Conservation (phyloP, 257 asterid species). For the Nicotiana attenuata region DNA sequence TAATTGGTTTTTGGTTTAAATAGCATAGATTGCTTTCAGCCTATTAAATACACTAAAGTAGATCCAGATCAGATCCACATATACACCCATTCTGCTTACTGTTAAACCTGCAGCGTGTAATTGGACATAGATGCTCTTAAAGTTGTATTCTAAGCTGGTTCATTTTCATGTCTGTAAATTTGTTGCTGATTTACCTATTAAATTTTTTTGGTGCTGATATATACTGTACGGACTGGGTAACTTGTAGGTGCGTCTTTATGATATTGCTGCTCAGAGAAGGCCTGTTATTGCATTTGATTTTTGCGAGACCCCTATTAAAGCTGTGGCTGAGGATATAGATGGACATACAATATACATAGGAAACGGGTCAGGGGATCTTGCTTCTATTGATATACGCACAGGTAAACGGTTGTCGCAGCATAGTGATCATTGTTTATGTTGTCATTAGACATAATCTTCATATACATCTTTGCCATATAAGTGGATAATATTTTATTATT, state of each 20-base stretch:
- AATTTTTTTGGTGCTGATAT: not conserved
- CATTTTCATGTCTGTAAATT: not conserved
- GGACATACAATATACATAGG: slow-evolving; percentile 74
- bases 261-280: slow-evolving; percentile 87
- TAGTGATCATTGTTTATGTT: not conserved
- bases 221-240: slow-evolving; percentile 11
- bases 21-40: not conserved
- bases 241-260: slow-evolving; percentile 83
- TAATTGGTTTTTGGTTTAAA: not conserved
- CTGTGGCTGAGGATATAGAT: slow-evolving; percentile 69
- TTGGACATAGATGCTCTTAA: not conserved
- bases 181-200: not conserved
- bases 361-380: slow-evolving; percentile 95
- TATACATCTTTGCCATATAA: not conserved
- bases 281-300: slow-evolving; percentile 80
- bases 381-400: slow-evolving; percentile 81
- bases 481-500: not conserved
- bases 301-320: slow-evolving; percentile 79
- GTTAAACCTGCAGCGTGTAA: not conserved
- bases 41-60: not conserved
- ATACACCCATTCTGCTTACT: not conserved
- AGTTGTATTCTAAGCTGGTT: not conserved
- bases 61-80: not conserved
- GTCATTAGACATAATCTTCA: not conserved
- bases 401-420: slow-evolving; percentile 31